Percentiles rank a stretch among this genome's conserved stretches.
Conservation (phyloP, 352 stramenopile genomes). For the Thraustochytrium sp. region DNA sequence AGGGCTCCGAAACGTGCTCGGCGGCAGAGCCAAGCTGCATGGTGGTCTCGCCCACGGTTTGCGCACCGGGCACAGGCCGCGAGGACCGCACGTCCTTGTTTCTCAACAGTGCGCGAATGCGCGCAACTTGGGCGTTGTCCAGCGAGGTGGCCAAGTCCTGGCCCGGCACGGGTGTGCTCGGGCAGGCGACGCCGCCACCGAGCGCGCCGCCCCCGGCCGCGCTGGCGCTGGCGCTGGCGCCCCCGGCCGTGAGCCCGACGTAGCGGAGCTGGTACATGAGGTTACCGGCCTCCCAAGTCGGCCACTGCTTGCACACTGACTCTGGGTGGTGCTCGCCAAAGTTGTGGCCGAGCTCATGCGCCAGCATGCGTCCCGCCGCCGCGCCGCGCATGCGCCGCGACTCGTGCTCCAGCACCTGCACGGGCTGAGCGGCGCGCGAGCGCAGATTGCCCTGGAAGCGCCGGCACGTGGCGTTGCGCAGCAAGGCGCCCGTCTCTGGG, state of each 20-base stretch:
- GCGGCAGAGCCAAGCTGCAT: neutral
- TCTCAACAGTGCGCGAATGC: neutral
- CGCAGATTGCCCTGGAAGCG: neutral
- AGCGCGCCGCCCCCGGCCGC: no score
- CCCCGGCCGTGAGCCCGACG: neutral
- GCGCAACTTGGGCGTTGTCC: neutral
- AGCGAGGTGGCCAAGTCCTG: neutral
- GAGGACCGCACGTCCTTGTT: neutral
- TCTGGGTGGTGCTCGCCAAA: constrained; percentile 23
- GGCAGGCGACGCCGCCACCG: neutral
- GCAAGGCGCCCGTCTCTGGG: neutral
- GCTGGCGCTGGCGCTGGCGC: no score
- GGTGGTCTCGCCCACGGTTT: neutral
- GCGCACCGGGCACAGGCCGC: neutral
- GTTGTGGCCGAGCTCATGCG: constrained; percentile 20
- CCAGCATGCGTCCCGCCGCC: neutral
- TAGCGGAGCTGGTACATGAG: constrained; percentile 26
- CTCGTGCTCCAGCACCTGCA: neutral
- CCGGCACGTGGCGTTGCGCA: neutral
- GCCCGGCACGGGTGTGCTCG: neutral
- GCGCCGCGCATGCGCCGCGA: neutral
- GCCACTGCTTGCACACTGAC: neutral
- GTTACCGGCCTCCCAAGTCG: neutral
- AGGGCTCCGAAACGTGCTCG: neutral
- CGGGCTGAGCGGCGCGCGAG: neutral